phyloP scores from a whole-genome alignment of 225 moss, liverwort and hornwort genomes.

The Polytrichum formosum region DNA sequence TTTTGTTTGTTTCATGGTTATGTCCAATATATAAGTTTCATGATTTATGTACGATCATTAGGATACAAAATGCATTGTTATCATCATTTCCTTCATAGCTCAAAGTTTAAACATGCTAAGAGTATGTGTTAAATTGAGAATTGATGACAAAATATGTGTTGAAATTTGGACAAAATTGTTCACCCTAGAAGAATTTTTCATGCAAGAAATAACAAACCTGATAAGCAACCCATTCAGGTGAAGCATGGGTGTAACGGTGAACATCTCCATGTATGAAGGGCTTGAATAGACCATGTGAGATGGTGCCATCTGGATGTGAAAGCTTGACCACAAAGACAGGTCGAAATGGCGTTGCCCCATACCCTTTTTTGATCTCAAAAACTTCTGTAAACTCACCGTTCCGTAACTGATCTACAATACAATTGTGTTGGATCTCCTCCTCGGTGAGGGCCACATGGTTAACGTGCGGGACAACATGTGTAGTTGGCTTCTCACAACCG shows the following conservation, averaged over 20 bases:
- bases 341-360: constrained; percentile 53
- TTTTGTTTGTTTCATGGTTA: too few relatives aligned
- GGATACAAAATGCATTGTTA: too few relatives aligned
- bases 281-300: constrained; percentile 55
- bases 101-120: too few relatives aligned
- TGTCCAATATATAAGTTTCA: too few relatives aligned
- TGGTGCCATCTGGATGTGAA: constrained; percentile 25
- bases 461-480: constrained; percentile 7
- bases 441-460: constrained; percentile 13
- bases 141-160: too few relatives aligned
- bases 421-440: constrained; percentile 28
- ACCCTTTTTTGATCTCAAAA: constrained; percentile 56
- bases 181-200: too few relatives aligned
- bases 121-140: too few relatives aligned
- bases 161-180: too few relatives aligned
- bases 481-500: background rate
- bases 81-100: too few relatives aligned
- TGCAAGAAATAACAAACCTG: constrained; percentile 15
- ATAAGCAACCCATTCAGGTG: constrained; percentile 64
- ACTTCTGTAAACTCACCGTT: constrained; percentile 41
- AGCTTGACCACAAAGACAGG: constrained; percentile 51
- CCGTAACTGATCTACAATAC: constrained; percentile 29
- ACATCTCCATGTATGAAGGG: constrained; percentile 51
- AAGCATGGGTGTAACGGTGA: constrained; percentile 44
- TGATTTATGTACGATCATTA: too few relatives aligned